phyloP scores from a whole-genome alignment of 1,139 yeast genomes.

The Pichia sp. region DNA sequence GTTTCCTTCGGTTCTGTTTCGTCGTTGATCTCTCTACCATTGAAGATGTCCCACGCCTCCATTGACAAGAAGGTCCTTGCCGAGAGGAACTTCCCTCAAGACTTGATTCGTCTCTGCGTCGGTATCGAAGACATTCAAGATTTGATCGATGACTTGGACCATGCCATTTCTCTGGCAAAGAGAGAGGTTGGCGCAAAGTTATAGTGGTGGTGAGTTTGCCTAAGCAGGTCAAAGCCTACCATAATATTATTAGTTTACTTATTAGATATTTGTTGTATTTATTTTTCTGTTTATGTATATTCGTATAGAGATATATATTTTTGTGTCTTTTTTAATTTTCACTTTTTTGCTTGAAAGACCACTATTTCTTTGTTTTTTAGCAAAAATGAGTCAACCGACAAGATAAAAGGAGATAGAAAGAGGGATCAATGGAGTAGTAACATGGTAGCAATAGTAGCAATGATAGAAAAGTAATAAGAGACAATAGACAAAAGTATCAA shows the following conservation, averaged over 20 bases:
- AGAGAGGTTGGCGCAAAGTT: conserved; percentile 15
- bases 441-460: background rate
- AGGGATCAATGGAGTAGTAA: background rate
- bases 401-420: background rate
- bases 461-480: background rate
- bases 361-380: background rate
- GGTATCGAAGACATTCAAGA: conserved; percentile 74
- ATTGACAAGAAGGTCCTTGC: conserved; percentile 82
- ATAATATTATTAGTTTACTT: background rate
- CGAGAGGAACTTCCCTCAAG: conserved; percentile 89
- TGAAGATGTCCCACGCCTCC: conserved; percentile 95
- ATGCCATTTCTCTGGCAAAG: conserved; percentile 57
- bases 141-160: conserved; percentile 66
- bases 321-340: background rate
- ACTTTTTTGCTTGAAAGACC: background rate
- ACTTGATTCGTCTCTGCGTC: conserved; percentile 78
- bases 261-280: background rate
- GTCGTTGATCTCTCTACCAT: conserved; percentile 86
- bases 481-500: no score
- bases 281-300: background rate
- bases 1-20: conserved; percentile 95
- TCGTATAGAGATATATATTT: background rate
- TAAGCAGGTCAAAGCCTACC: no score
- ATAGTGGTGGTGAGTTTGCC: conserved; percentile 21
- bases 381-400: background rate